Base-by-base conservation (phyloP, 306 rosid genomes). In the Quercus aquifolioides region DNA sequence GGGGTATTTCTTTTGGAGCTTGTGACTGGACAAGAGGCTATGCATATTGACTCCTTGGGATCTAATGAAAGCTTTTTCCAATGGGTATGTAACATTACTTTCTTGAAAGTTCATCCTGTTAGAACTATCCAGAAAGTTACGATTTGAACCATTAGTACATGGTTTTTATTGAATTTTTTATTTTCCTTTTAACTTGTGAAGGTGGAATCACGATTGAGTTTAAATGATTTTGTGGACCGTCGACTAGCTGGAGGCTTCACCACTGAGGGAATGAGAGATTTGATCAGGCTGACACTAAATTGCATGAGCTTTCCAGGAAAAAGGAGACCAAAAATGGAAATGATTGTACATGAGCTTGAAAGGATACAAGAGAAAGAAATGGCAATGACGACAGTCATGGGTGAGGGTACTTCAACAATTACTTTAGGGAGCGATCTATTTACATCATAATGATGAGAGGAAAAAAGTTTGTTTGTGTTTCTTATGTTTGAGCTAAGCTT, bases 1-100 rank as follows among this genome's bases (percentile, higher is more conserved):
- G 90, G 90, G 30, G 85, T 81, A 23, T 86, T 86, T 74, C 84
- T 84, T 43, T 76, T 86, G 74, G 90, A 86, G 78, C 82, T 86
- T 76, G 77, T 81, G 38, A 86, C 87, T 12, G 90, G 87, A 65
- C 84, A 81, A 14, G 85, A 84, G 78, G 87, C 87, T 41, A 52
- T 81, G 82, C 79, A 71, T 38, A 75, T 59, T 31, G 90, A 74
- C 38, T 75, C 78, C 57, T 84, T 83, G 51, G 84, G 84, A 46
- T 81, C 90, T 3, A 86, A 86, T 72, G 87, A 81, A 58, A 86
- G 82, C 70, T 78, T 86, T 43, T 75, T 78, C 74, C 87, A 75
- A 46, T 84, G 86, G 90, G 90, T 86, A 71, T 20, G 85, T 33
- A 10, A 14, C 68, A 14, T 12, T 23, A 14, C 23, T 55, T 15